Conservation (phyloP, 192 early-diverging fungal species). For the Entomortierella lignicola region DNA sequence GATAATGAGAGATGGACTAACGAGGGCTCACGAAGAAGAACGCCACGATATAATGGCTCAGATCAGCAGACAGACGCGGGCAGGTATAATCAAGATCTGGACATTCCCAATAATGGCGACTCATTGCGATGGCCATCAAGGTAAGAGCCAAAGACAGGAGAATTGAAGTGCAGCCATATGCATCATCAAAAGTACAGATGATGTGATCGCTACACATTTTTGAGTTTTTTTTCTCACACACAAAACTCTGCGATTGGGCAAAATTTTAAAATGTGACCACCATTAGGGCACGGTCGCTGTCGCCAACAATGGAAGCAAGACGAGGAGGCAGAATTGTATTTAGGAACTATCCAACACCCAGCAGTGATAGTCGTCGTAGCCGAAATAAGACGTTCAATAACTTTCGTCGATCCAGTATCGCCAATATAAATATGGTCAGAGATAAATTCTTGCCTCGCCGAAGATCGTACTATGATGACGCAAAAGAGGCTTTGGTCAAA, state of each 20-base stretch:
- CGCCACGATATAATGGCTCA: conserved; percentile 32
- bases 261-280: background rate
- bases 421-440: conserved; percentile 46
- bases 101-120: background rate
- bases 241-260: no score
- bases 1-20: conserved; percentile 32
- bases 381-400: conserved; percentile 20
- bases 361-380: background rate
- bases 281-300: conserved; percentile 42
- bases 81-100: background rate
- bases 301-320: conserved; percentile 38
- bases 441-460: conserved; percentile 41
- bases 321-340: conserved; percentile 30
- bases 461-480: conserved; percentile 61
- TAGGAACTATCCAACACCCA: conserved; percentile 5
- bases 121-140: conserved; percentile 34
- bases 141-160: conserved; percentile 2
- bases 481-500: conserved; percentile 58
- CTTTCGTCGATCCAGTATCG: conserved; percentile 36
- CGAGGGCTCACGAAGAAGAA: conserved; percentile 27
- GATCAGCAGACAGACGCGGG: background rate
- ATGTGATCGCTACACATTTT: no score
- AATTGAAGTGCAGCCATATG: background rate
- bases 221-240: no score
- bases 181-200: conserved; percentile 15